Percentiles rank a stretch among this genome's conserved stretches.
Evolutionary conservation across 495 filamentous ascomycete species (phyloP).

Genomic region (Neohortaea acidophila): DNA sequence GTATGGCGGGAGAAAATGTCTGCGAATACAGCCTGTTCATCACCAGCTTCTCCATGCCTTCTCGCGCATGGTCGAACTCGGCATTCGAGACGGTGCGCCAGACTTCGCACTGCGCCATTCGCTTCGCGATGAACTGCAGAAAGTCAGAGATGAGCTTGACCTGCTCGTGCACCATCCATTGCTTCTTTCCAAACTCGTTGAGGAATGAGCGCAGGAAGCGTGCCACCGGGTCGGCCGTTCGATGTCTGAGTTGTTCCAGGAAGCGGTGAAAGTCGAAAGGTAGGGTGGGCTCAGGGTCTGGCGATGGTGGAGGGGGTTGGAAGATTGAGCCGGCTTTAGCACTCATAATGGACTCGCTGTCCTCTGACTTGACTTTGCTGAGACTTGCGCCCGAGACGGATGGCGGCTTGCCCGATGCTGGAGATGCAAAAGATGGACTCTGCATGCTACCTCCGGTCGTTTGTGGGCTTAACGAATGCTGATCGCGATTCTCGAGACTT

Average conservation of each 20-base stretch:
- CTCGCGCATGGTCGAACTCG: conserved; percentile 94
- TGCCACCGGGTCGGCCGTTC: conserved; percentile 90
- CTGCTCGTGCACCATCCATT: conserved; percentile 99
- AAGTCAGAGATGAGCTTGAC: conserved; percentile 98
- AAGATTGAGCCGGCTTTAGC: conserved; percentile 32
- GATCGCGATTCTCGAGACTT: conserved; percentile 56
- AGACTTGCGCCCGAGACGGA: conserved; percentile 2
- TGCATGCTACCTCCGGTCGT: conserved; percentile 13
- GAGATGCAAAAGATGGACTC: conserved; percentile 3
- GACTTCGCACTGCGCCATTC: conserved; percentile 96
- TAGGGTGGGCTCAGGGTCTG: conserved; percentile 75
- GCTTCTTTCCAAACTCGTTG: conserved; percentile 86
- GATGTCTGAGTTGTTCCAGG: conserved; percentile 83
- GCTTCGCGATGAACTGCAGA: conserved; percentile 91
- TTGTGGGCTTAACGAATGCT: conserved; percentile 17
- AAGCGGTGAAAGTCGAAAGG: conserved; percentile 98
- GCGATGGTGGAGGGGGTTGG: conserved; percentile 61
- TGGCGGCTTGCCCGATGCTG: neutral
- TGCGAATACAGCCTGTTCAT: conserved; percentile 97
- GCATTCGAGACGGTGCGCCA: conserved; percentile 92
- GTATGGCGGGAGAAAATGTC: conserved; percentile 89
- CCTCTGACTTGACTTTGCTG: conserved; percentile 5
- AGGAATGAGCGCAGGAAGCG: conserved; percentile 91
- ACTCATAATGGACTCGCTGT: conserved; percentile 29
- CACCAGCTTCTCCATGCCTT: conserved; percentile 99